Evolutionary conservation across 1,139 yeast species (phyloP), one percentile per base, ranked within the genome.

Genomic region (Yamadazyma diospyri): DNA sequence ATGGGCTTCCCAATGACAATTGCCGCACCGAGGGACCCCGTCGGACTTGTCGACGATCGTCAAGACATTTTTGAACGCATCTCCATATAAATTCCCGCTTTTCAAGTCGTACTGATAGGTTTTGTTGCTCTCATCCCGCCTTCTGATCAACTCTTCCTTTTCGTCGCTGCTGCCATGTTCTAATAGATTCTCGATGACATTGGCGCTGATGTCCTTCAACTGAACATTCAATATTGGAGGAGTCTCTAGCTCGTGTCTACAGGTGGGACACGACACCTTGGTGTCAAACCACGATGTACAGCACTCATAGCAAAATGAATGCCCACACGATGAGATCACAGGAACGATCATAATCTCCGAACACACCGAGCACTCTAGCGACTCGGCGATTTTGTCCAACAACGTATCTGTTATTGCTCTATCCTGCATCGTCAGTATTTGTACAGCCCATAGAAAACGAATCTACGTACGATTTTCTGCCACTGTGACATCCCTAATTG

Each of bases 1-100:
- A 41, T 66, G 71, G 3, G 83, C 78, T 51, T 86, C 95, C 94
- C 94, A 85, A 47, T 79, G 86, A 53, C 95, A 86, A 35, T 73
- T 69, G 2, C 86, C 77, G 51, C 95, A 86, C 36, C 95, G 60
- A 0, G 83, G 77, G 6, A 86, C 88, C 2, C 89, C 92, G 51
- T 86, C 95, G 16, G 78, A 79, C 33, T 65, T 71, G 41, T 77
- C 85, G 3, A 80, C 61, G 15, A 72, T 52, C 0, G 80, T 78
- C 21, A 67, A 54, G 1, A 76, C 72, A 16, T 72, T 57, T 19
- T 64, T 57, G 52, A 81, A 81, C 6, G 71, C 51, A 20, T 65
- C 68, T 1, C 70, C 74, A 55, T 76, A 78, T 22, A 78, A 45
- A 2, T 50, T 48, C 12, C 63, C 57, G 8, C 50, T 46, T 26